These are phyloP conservation scores for Dendrobium catenatum DNA, from an alignment of 106 monocot genomes.

Conservation along the genomic window DNA sequence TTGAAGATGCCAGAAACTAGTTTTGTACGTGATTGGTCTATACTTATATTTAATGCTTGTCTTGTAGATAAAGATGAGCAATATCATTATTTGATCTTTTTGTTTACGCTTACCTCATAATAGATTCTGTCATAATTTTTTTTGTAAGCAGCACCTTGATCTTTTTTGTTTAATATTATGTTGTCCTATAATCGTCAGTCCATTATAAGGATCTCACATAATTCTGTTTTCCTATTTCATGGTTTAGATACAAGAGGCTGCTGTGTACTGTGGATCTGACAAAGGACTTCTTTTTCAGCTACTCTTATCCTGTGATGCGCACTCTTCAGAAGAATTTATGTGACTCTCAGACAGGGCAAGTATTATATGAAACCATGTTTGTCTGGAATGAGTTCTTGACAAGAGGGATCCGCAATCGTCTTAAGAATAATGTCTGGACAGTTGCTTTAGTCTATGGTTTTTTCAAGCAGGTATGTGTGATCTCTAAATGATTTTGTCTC, in stretches of 20 bases:
- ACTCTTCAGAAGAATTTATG: slow-evolving; percentile 81
- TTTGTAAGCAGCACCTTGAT: no score
- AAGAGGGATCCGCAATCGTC: slow-evolving; percentile 52
- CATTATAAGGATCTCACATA: no score
- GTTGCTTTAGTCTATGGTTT: slow-evolving; percentile 93
- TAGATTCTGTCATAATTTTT: no score
- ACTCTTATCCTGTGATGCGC: slow-evolving; percentile 87
- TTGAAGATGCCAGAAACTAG: no score
- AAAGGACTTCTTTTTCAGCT: slow-evolving; percentile 97
- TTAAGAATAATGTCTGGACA: slow-evolving; percentile 78
- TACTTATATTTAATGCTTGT: no score
- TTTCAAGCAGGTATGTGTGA: slow-evolving; percentile 67
- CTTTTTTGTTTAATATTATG: no score
- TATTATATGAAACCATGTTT: slow-evolving; percentile 82
- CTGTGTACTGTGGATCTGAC: slow-evolving; percentile 80
- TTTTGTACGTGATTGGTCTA: no score
- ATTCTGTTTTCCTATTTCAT: not conserved
- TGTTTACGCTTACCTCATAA: no score
- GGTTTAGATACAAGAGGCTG: slow-evolving; percentile 85
- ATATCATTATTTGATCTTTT: no score
- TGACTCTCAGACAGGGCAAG: slow-evolving; percentile 34
- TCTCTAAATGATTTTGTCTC: no score
- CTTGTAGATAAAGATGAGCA: no score
- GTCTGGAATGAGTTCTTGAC: slow-evolving; percentile 98
- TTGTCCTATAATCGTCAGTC: no score